Base-by-base conservation (phyloP, 768 basidiomycete genomes). In the Rhizopogon vulgaris region DNA sequence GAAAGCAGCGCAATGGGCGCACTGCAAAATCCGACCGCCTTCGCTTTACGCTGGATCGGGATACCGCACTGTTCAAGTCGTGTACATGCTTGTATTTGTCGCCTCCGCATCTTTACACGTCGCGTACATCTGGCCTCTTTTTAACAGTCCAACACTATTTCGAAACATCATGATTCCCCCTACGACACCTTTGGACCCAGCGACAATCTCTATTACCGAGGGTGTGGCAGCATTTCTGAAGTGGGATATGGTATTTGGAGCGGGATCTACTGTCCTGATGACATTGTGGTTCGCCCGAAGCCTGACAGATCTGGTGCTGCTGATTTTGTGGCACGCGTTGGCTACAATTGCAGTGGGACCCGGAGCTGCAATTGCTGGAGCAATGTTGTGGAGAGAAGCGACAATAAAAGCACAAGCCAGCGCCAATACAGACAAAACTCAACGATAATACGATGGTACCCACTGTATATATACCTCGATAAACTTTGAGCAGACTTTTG, bases 371-470 rank as follows among this genome's bases (percentile, higher is more conserved):
- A 58, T 78, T 18, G 65, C 71, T 14, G 78, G 71, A 4, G 66
- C 71, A 3, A 70, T 71, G 18, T 60, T 80, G 25, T 78, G 77
- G 77, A 66, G 76, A 52, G 77, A 80, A 56, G 57, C 68, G 7
- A 43, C 55, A 12, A 52, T 65, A 22, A 52, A 63, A 39, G 27
- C 25, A 25, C 42, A 48, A 17, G 40, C 45, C 6, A 34, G 22
- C 5, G 3, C 14, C 14, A 34, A 46, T 32, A 14, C 18, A 34
- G 30, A 46, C 18, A 34, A 46, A 22, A 18, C 14, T 46, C 45
- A 5, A 46, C 32, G 30, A 45, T 45, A 17, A 14, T 18, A 15
- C 18, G 6, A 12, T 22, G 22, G 22, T 22, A 15, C 18, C 18
- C 2, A 22, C 18, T 34, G 45, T 46, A 46, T 34, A 30, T 18